Conservation (phyloP, 2,329 filamentous ascomycete genomes). For the Gremmenia infestans region DNA sequence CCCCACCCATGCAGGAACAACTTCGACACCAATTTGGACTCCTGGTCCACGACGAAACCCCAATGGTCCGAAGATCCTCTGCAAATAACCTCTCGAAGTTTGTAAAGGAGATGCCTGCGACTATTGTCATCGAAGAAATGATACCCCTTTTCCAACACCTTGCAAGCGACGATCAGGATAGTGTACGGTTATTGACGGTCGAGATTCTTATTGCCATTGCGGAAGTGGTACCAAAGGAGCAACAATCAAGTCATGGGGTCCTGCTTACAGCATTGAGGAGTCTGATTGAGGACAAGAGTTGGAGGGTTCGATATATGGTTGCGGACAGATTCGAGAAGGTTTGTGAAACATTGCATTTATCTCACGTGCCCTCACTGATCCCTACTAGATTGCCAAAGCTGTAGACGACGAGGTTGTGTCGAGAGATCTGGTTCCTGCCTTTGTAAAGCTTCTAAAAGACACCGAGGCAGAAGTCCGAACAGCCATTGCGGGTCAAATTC, state of each 20-base stretch:
- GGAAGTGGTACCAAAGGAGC: constrained; percentile 95
- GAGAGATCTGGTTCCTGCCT: constrained; percentile 89
- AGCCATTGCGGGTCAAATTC: constrained; percentile 95
- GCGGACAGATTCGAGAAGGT: constrained; percentile 98
- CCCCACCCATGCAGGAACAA: constrained; percentile 80
- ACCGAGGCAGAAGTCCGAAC: constrained; percentile 96
- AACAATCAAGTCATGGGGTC: constrained; percentile 93
- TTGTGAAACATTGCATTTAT: constrained; percentile 13
- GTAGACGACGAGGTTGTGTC: constrained; percentile 96
- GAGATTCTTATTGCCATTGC: constrained; percentile 95
- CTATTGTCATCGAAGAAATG: constrained; percentile 95
- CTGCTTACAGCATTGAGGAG: constrained; percentile 84
- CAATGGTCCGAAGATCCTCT: constrained; percentile 96
- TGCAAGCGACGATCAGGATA: constrained; percentile 94
- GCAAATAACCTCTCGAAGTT: constrained; percentile 97
- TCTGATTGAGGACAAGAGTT: constrained; percentile 98
- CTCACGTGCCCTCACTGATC: constrained; percentile 11
- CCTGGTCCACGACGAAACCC: constrained; percentile 96
- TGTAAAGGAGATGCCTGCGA: constrained; percentile 90
- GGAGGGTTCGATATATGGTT: constrained; percentile 99
- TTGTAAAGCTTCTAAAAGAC: constrained; percentile 96
- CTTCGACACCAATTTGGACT: constrained; percentile 88
- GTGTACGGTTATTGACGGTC: constrained; percentile 89
- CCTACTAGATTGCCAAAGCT: constrained; percentile 82
- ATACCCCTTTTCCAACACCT: constrained; percentile 98